Evolutionary conservation across 2,329 filamentous ascomycete species (phyloP).

Genomic region (Thermothelomyces thermophilus): DNA sequence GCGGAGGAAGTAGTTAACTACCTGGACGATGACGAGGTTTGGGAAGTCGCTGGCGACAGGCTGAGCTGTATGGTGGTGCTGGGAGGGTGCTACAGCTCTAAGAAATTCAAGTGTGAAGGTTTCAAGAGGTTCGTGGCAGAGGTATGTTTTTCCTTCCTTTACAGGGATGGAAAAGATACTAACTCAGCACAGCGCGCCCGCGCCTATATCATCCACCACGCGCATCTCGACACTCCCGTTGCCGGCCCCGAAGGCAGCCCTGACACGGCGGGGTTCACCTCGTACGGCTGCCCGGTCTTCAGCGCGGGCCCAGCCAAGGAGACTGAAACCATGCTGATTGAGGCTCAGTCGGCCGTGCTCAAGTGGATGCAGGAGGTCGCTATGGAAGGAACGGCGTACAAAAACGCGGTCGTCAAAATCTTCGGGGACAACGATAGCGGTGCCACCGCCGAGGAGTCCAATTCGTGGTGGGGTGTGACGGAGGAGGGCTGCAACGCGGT

Average conservation of each 20-base stretch:
- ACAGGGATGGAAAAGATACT: conserved; percentile 7
- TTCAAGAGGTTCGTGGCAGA: conserved; percentile 47
- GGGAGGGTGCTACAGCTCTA: conserved; percentile 38
- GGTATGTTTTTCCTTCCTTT: conserved; percentile 32
- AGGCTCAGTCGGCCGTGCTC: conserved; percentile 25
- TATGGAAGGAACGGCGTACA: conserved; percentile 18
- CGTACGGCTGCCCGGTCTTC: conserved; percentile 59
- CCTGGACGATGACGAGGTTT: conserved; percentile 50
- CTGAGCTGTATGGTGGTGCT: conserved; percentile 45
- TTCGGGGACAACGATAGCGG: conserved; percentile 10
- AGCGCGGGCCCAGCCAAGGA: conserved; percentile 58
- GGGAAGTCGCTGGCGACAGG: conserved; percentile 37
- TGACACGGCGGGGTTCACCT: conserved; percentile 32
- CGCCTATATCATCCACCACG: conserved; percentile 50
- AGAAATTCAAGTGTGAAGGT: conserved; percentile 35
- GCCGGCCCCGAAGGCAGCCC: conserved; percentile 45
- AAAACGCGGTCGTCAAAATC: conserved; percentile 22
- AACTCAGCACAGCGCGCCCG: conserved; percentile 45
- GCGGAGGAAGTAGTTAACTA: conserved; percentile 52
- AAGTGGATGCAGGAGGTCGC: conserved; percentile 27
- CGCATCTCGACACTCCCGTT: conserved; percentile 47
- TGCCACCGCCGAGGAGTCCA: not conserved
- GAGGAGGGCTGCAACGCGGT: not conserved
- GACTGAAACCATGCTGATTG: conserved; percentile 58
- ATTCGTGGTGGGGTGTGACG: conserved; percentile 3